These are phyloP conservation scores for Raphanus hybrid DNA, from an alignment of 441 rosid genomes.

Conservation along the genomic window DNA sequence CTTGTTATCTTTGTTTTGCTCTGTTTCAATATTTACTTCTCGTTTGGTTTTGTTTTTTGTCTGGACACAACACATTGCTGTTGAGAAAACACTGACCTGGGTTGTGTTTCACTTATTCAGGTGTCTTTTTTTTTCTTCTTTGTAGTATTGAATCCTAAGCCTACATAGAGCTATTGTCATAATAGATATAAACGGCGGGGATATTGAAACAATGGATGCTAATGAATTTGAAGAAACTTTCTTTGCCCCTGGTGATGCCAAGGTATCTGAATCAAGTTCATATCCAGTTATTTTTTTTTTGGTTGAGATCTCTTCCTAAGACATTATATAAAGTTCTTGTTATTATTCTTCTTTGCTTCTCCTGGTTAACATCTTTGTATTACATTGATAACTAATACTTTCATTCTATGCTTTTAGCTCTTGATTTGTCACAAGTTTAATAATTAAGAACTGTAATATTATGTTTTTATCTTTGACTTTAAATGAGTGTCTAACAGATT, in stretches of 20 bases:
- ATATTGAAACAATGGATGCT: constrained; percentile 65
- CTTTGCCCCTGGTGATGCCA: constrained; percentile 90
- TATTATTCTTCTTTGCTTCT: background rate
- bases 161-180: constrained; percentile 39
- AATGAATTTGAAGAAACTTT: constrained; percentile 86
- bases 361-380: background rate
- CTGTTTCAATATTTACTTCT: background rate
- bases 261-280: constrained; percentile 57
- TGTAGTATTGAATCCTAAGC: constrained; percentile 43
- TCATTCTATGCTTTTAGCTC: background rate
- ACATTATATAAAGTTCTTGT: background rate
- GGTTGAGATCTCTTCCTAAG: background rate
- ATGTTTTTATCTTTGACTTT: background rate
- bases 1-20: no score
- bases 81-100: background rate
- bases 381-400: background rate
- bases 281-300: background rate
- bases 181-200: constrained; percentile 38
- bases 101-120: constrained; percentile 26
- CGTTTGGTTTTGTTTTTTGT: background rate
- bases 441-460: background rate
- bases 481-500: constrained; percentile 24
- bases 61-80: constrained; percentile 11
- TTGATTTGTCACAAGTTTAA: constrained; percentile 2
- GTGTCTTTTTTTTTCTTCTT: background rate